Evolutionary conservation across 169 alveolate genomes (phyloP), one percentile per base, ranked within the genome.

Genomic region (Eimeria acervulina): DNA sequence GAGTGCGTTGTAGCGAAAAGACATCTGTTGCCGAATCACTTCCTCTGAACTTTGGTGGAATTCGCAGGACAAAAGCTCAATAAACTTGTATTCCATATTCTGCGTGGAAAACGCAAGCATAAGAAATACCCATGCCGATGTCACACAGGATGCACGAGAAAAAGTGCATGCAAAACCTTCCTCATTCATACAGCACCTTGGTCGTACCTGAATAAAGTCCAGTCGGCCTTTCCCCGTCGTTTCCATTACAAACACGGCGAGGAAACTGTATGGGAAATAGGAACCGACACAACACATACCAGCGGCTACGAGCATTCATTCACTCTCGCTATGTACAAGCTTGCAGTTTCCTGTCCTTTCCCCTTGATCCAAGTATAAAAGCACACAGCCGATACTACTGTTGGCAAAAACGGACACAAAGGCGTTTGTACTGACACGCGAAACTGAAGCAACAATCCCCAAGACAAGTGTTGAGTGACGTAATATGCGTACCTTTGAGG

Each of bases 71-170:
- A 99, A 97, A 51, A 99, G 97, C 96, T 99, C 99, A 40, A 98
- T 97, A 95, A 99, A 98, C 97, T 99, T 99, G 97, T 99, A 99
- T 97, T 98, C 99, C 97, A 98, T 97, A 96, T 98, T 98, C 98
- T 98, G 98, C 85, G 72, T n/a, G 33, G 42, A 81, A 12, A 47
- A 47, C 12, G 19, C 26, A n/a, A 19, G 12, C 80, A 21, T 4
- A 12, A 40, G 19, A 40, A 38, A 21, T 7, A 21, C 38, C 19
- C 28, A 21, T 55, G 87, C 55, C 40, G 38, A 40, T 78, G 55
- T 38, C 40, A 78, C 61, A 78, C 59, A 42, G 19, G 0, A 19
- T 15, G 52, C 26, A 3, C 81, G 63, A 17, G 70, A 51, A 51
- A 74, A 15, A 42, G 42, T 55, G 19, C 89, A 23, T 28, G 13